Base-by-base conservation (phyloP, 306 rosid species). In the Carpinus fangiana region DNA sequence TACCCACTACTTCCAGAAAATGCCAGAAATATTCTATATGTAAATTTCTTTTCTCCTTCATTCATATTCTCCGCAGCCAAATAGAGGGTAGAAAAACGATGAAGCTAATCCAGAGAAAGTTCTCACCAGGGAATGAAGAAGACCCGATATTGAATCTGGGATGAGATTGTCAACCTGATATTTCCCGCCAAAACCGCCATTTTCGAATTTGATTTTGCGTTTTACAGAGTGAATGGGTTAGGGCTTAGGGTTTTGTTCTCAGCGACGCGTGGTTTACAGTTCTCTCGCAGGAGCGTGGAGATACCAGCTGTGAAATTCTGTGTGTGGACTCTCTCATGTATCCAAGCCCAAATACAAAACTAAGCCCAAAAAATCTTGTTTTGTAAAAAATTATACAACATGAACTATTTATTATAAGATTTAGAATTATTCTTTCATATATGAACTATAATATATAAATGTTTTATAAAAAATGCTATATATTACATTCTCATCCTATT, bases 171-270 rank as follows among this genome's bases (percentile, higher is more conserved):
- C 87, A 82, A 72, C 77, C 68, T 73, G 57, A 88, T 14, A 20
- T 73, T 85, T 83, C 85, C 90, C 57, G 91, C 88, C 75, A 82
- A 83, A 81, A 54, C 74, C 71, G 87, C 81, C 97, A 89, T 89
- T 61, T 72, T 84, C 76, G 72, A 66, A 21, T 59, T 59, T 23
- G 36, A 59, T 9, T 59, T 59, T 12, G 23, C 21, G 34, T 41
- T 66, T 18, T 12, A 66, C 51, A 41, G 28, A 66, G 51, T 28
- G 28, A 0, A 10, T 9, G 50, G 51, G 47, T 34, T 36, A 66
- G 72, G 72, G 72, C 9, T 38, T 31, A 31, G 34, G 34, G 3
- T 65, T 16, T 18, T 18, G n/a, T 10, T 59, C 8, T 59, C 34
- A 57, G 64, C 14, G 34, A 31, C 64, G 36, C 64, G 34, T 57